These are phyloP conservation scores for Euphrasia confusa DNA, from an alignment of 257 asterid species.

Conservation along the genomic window DNA sequence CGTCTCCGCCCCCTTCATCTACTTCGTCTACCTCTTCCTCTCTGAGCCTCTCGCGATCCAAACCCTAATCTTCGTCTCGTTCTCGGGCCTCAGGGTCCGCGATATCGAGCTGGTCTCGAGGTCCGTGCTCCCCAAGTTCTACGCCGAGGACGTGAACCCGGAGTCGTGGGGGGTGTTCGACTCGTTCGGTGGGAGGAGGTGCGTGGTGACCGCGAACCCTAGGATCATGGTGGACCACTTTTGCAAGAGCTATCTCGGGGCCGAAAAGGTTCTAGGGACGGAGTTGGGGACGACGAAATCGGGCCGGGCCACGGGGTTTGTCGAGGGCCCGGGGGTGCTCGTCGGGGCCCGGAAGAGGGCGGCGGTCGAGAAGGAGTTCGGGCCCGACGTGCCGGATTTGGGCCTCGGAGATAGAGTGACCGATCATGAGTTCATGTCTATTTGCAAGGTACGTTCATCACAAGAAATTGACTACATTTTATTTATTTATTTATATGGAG, in stretches of 20 bases:
- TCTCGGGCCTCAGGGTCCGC: constrained; percentile 57
- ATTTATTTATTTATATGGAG: too few species aligned
- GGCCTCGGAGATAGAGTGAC: constrained; percentile 89
- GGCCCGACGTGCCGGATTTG: constrained; percentile 56
- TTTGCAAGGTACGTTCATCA: constrained; percentile 68
- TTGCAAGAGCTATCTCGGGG: constrained; percentile 57
- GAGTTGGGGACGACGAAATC: constrained; percentile 55
- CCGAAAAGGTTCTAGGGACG: constrained; percentile 74
- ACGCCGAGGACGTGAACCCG: constrained; percentile 74
- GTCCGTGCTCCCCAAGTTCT: constrained; percentile 77
- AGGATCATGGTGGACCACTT: constrained; percentile 83
- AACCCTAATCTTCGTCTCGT: constrained; percentile 49
- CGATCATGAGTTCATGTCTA: constrained; percentile 77
- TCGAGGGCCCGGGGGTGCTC: constrained; percentile 70
- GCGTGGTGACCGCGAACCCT: constrained; percentile 68
- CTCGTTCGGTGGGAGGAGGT: constrained; percentile 60
- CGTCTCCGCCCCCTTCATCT: constrained; percentile 47
- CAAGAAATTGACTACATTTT: neutral
- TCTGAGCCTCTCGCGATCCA: constrained; percentile 59
- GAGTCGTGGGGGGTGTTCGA: constrained; percentile 66
- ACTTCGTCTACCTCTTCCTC: constrained; percentile 46
- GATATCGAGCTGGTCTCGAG: constrained; percentile 75
- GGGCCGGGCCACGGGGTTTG: constrained; percentile 83
- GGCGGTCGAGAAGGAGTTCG: constrained; percentile 59
- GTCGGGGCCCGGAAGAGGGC: constrained; percentile 52